Evolutionary conservation across 257 asterid species (phyloP), one percentile per base, ranked within the genome.

Genomic region (Nicotiana paniculata): DNA sequence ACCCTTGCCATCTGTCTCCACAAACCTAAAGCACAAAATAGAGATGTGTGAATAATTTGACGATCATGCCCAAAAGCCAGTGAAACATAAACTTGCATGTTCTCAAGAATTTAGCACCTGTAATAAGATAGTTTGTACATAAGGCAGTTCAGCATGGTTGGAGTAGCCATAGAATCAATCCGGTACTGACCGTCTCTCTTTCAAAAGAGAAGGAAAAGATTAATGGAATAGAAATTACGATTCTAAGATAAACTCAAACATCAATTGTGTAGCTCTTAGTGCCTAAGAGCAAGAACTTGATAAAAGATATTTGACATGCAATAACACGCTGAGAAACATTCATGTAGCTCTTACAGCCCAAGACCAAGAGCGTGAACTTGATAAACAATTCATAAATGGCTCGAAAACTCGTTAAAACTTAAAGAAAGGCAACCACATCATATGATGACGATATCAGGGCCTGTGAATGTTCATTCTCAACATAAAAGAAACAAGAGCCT

Each of bases 151-250:
- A 96, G 93, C 98, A 94, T 96, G 85, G 99, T 96, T 43, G 95
- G 97, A 80, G 99, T 96, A 80, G 99, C 99, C 85, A 94, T 91
- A 82, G 93, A 84, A 87, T 96, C 98, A 26, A 96, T 96, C 89
- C 98, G 93, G 91, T 96, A 96, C 88, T 94, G 98, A 24, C 99
- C 99, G 87, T 96, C 99, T 86, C 98, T 96, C 99, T 96, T 89
- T 84, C 82, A 85, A 77, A 85, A 77, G 64, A 81, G 48, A 62
- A 81, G 80, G 28, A 59, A 26, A 77, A 48, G 58, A 74, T 51
- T 51, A 28, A 8, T 74, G 63, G 79, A 74, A 74, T 13, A 15
- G 46, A 74, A 74, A 74, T 43, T 48, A 4, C 7, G 63, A 74
- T 26, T 15, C 79, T 26, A 26, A 74, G 79, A 48, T 18, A 72